Evolutionary conservation across 2,329 filamentous ascomycete species (phyloP), one percentile per base, ranked within the genome.

Genomic region (Phymatotrichopsis omnivora): DNA sequence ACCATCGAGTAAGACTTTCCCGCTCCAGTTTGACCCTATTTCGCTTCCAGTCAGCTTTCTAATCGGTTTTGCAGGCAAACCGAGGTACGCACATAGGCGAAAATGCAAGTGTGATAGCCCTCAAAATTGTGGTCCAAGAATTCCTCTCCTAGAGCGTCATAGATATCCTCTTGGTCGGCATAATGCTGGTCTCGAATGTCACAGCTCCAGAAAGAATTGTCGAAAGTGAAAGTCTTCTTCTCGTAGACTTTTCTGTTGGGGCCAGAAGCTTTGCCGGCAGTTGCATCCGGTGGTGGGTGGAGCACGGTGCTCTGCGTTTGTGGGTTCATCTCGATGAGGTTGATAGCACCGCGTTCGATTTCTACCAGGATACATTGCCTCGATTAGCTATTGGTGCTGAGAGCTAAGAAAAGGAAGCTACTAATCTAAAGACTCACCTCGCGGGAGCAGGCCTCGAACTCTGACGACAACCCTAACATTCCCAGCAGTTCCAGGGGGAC

Each of bases 71-170:
- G 27, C n/a, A 10, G 27, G 27, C 10, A n/a, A 24, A 5, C 27
- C 11, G 22, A 30, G 25, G 36, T 16, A 12, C 44, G 27, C 42
- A 47, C 49, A 60, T 98, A 96, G 50, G 91, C 91, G 62, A 98
- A 96, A 57, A 98, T 98, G 64, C 91, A 98, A 0, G 91, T 98
- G 66, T 98, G 89, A 68, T 98, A 98, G 54, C 91, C 91, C 62
- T 95, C 87, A 60, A 98, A 98, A 67, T 98, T 98, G 72, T 98
- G 91, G 64, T 98, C 91, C 52, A 98, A 74, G 57, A 98, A 96
- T 61, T 96, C 91, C 63, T 95, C 86, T 44, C 91, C 91, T 19
- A 98, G 74, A 48, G 82, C 82, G 60, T 91, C 85, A 70, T 98
- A 96, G 45, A 98, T 82, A 59, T 95, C 84, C 59, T 86, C 84